Percentiles rank a stretch among this genome's conserved stretches.
These are phyloP conservation scores for Starmerella scarabaei DNA, from an alignment of 805 yeast species.

Conservation along the genomic window DNA sequence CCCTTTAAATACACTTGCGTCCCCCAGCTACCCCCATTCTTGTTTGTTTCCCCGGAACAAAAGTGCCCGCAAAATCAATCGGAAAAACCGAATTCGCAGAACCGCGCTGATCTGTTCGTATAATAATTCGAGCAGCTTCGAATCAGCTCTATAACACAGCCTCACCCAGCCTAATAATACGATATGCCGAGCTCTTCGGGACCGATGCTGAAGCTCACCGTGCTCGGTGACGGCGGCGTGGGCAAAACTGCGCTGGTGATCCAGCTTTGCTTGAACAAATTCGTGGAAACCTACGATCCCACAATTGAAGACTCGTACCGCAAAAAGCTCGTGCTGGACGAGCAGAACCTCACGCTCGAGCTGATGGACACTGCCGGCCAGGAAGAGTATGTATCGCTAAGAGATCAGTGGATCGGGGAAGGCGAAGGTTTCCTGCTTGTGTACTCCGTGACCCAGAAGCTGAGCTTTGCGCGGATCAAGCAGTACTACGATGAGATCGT, in stretches of 20 bases:
- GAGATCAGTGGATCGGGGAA: slow-evolving; percentile 90
- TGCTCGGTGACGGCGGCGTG: slow-evolving; percentile 98
- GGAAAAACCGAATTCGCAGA: too few species aligned
- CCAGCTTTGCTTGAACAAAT: slow-evolving; percentile 68
- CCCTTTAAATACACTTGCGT: too few species aligned
- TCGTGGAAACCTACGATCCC: slow-evolving; percentile 96
- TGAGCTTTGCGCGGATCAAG: slow-evolving; percentile 72
- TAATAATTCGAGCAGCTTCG: too few species aligned
- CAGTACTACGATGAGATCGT: slow-evolving; percentile 68
- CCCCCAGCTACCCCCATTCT: too few species aligned
- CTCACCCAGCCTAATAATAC: too few species aligned
- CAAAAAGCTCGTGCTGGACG: slow-evolving; percentile 75
- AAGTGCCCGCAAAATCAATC: too few species aligned
- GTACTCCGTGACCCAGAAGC: slow-evolving; percentile 73
- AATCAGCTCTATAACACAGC: too few species aligned
- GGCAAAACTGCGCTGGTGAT: slow-evolving; percentile 96
- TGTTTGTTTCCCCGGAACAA: too few species aligned
- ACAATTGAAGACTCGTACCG: slow-evolving; percentile 71
- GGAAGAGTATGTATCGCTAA: slow-evolving; percentile 85
- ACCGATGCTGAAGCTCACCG: slow-evolving; percentile 50
- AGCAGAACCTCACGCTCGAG: slow-evolving; percentile 65
- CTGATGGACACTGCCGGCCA: slow-evolving; percentile 98
- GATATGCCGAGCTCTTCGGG: too few species aligned
- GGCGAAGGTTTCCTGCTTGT: slow-evolving; percentile 90
- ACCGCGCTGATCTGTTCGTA: too few species aligned